These are phyloP conservation scores for Bisporella sp. DNA, from an alignment of 2,329 filamentous ascomycete species.

Conservation along the genomic window DNA sequence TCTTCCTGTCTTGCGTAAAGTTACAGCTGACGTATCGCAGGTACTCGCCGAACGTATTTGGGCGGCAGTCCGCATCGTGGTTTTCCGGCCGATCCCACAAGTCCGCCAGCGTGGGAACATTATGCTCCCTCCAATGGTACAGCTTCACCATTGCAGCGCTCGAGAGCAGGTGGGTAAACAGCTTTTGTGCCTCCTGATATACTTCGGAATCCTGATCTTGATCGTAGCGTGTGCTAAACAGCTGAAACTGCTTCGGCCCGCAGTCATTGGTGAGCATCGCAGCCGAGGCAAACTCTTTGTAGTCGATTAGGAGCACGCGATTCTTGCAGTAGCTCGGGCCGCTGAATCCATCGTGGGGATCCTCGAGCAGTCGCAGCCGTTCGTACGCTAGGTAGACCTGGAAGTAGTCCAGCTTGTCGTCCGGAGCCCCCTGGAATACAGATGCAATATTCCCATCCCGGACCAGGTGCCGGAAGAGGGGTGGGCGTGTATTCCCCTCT, in stretches of 20 bases:
- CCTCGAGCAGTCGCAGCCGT: conserved; percentile 29
- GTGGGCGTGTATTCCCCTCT: conserved; percentile 27
- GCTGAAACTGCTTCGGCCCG: conserved; percentile 27
- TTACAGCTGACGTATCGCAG: conserved; percentile 23
- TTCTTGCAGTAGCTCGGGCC: conserved; percentile 29
- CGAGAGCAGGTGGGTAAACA: conserved; percentile 25
- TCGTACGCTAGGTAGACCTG: conserved; percentile 24
- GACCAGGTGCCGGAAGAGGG: conserved; percentile 21
- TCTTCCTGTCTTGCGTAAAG: conserved; percentile 3
- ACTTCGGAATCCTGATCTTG: conserved; percentile 18
- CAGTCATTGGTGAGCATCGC: conserved; percentile 26
- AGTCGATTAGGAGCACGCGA: conserved; percentile 26
- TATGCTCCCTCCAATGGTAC: conserved; percentile 25
- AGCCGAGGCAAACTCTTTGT: conserved; percentile 24
- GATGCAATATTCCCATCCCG: not conserved
- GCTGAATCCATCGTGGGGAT: conserved; percentile 28
- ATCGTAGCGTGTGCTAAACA: conserved; percentile 23
- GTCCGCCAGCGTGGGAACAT: conserved; percentile 25
- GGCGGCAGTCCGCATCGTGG: conserved; percentile 24
- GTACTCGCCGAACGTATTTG: conserved; percentile 26
- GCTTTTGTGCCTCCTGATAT: conserved; percentile 24
- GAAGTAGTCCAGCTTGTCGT: conserved; percentile 22
- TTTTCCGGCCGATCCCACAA: conserved; percentile 28
- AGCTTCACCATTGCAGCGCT: conserved; percentile 29
- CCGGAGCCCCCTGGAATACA: not conserved